Conservation (phyloP, 208 protist genomes). For the Wallacemonas sp. region DNA sequence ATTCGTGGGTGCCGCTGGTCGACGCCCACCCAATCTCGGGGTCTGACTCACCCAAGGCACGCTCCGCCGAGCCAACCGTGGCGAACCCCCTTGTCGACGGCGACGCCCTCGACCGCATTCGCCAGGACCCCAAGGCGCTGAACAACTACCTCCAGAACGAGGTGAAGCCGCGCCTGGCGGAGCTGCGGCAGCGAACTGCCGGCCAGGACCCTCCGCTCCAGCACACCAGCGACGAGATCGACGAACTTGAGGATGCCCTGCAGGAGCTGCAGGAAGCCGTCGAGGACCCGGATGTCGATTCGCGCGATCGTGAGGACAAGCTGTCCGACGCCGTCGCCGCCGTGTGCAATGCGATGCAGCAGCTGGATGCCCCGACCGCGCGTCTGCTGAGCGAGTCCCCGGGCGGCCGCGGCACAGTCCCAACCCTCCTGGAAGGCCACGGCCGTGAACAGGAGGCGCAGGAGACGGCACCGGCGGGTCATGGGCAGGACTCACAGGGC, state of each 20-base stretch:
- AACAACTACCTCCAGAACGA: slow-evolving; percentile 31
- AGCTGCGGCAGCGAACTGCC: slow-evolving; percentile 15
- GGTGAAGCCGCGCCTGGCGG: slow-evolving; percentile 30
- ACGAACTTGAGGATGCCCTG: slow-evolving; percentile 25
- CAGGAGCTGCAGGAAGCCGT: slow-evolving; percentile 28
- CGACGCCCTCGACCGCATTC: not conserved
- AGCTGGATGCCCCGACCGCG: not conserved
- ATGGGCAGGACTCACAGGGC: not conserved
- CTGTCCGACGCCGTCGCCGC: slow-evolving; percentile 42
- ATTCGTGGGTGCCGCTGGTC: slow-evolving; percentile 5
- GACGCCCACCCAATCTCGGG: not conserved
- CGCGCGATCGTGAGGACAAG: slow-evolving; percentile 37
- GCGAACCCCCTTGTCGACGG: not conserved
- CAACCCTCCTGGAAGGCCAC: not conserved
- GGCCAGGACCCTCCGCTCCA: slow-evolving; percentile 40
- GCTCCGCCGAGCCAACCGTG: not conserved
- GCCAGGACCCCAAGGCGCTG: slow-evolving; percentile 28
- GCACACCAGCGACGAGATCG: slow-evolving; percentile 20
- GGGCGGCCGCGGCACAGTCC: slow-evolving; percentile 1
- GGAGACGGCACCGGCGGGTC: no score
- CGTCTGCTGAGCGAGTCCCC: slow-evolving; percentile 1
- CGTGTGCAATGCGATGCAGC: slow-evolving; percentile 9
- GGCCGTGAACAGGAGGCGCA: not conserved
- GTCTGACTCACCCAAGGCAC: not conserved
- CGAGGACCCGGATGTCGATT: slow-evolving; percentile 18